Base-by-base conservation (phyloP, 2,329 filamentous ascomycete species). In the Fusarium praegraminearum region DNA sequence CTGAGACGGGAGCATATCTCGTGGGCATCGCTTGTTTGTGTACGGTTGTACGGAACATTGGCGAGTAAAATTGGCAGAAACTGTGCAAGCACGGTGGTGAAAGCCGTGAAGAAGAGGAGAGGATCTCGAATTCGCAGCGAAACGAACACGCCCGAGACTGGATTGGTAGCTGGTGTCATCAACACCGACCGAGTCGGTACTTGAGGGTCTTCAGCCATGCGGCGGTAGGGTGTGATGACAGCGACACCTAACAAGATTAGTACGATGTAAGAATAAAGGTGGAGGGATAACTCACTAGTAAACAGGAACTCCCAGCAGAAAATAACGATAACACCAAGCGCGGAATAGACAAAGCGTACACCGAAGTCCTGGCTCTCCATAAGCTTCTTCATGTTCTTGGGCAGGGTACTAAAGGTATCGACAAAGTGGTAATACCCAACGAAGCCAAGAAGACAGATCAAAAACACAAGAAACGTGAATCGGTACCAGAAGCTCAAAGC, bases 1-100 rank as follows among this genome's bases (percentile, higher is more conserved):
- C 77, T 77, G 22, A 83, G 53, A n/a, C 80, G 79, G 1, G 82
- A 78, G 65, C 81, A 85, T 10, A 80, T 75, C 1, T 75, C 75
- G 36, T 83, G 81, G 2, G 81, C 78, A 9, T 69, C 68, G 30
- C 76, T 74, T 2, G 78, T 79, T 47, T 83, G 80, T 0, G 80
- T 78, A 5, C 80, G 76, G 54, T 78, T 82, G 75, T 82, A 84
- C 0, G 84, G 81, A 4, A 86, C 78, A 67, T 84, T 85, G 72
- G 82, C 79, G 3, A 86, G 78, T 2, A 83, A 74, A 13, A 86
- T 75, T 0, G 84, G 84, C 7, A 86, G 78, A 43, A 85, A 80
- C 51, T 86, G 82, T 7, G 83, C 78, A 2, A 85, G 74, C 16
- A 86, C 77, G 2, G 83, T 77, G 12, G 82, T 80, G 18, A 80